Conservation (phyloP, 331 rosid genomes). For the Arachis monticola region DNA sequence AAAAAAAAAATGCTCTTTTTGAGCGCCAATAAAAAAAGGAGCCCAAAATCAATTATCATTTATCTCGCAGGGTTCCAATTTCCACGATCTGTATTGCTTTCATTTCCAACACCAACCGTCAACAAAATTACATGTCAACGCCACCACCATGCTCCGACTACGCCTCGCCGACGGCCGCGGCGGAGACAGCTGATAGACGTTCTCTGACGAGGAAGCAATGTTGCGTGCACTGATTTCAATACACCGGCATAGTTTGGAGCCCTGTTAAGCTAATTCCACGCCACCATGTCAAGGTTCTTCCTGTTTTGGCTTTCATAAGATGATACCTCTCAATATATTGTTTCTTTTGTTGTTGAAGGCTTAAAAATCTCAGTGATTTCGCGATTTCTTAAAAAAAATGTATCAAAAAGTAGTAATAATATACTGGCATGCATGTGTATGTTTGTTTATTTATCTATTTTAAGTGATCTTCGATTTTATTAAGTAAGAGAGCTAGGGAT, state of each 20-base stretch:
- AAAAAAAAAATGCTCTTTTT: too few species aligned
- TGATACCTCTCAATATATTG: background rate
- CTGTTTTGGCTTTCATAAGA: conserved; percentile 13
- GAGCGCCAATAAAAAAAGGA: too few species aligned
- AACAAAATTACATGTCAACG: conserved; percentile 19
- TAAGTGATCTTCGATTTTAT: background rate
- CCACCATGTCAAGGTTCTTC: conserved; percentile 64
- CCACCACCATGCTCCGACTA: conserved; percentile 29
- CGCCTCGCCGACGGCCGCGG: conserved; percentile 30
- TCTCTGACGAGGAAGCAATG: conserved; percentile 42
- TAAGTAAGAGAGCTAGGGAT: background rate
- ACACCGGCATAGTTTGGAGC: conserved; percentile 26
- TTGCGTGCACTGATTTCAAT: conserved; percentile 4
- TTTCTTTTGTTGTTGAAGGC: conserved; percentile 4
- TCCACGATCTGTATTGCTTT: too few species aligned
- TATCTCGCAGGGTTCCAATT: too few species aligned
- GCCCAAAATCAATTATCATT: too few species aligned
- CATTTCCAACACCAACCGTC: background rate
- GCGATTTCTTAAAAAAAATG: background rate
- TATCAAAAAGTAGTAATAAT: background rate
- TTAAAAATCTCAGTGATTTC: background rate
- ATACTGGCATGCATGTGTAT: background rate
- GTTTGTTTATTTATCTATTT: background rate
- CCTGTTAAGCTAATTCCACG: conserved; percentile 16
- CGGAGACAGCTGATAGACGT: conserved; percentile 3